These are phyloP conservation scores for Myxozyma neglecta DNA, from an alignment of 805 yeast species.

Conservation along the genomic window DNA sequence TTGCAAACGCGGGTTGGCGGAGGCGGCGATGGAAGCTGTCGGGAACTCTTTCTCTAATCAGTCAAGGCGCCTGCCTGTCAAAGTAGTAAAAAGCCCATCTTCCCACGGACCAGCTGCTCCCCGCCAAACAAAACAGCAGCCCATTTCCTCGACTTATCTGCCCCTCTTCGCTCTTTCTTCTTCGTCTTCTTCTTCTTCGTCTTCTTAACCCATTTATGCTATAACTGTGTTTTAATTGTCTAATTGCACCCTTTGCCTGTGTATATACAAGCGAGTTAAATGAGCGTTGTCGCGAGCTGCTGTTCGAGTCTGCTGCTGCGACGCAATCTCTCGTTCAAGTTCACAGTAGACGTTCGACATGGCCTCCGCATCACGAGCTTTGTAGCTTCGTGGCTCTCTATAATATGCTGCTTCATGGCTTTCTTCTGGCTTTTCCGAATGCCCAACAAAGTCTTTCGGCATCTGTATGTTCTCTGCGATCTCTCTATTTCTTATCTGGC, in stretches of 20 bases:
- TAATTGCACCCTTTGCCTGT: background rate
- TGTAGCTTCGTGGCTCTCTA: slow-evolving; percentile 49
- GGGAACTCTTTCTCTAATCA: too few species aligned
- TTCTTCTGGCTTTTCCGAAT: slow-evolving; percentile 52
- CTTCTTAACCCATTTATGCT: background rate
- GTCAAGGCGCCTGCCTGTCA: too few species aligned
- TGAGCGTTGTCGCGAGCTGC: background rate
- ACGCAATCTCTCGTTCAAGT: background rate
- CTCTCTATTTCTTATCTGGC: background rate
- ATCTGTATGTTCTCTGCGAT: slow-evolving; percentile 18
- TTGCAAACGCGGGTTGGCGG: too few species aligned
- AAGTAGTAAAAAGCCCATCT: too few species aligned
- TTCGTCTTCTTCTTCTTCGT: too few species aligned
- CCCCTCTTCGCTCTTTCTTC: background rate
- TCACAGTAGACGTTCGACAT: slow-evolving; percentile 5
- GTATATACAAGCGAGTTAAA: background rate
- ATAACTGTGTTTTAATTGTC: background rate
- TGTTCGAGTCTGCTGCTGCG: background rate
- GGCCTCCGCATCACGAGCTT: slow-evolving; percentile 24
- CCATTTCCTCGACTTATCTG: too few species aligned
- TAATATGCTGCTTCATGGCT: slow-evolving; percentile 57
- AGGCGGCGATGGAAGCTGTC: too few species aligned
- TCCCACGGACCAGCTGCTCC: too few species aligned
- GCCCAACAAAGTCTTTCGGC: slow-evolving; percentile 36
- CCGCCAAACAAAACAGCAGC: too few species aligned